Evolutionary conservation across 75 land plant species (phyloP), one percentile per base, ranked within the genome.

Genomic region (Selaginella tamariscina): DNA sequence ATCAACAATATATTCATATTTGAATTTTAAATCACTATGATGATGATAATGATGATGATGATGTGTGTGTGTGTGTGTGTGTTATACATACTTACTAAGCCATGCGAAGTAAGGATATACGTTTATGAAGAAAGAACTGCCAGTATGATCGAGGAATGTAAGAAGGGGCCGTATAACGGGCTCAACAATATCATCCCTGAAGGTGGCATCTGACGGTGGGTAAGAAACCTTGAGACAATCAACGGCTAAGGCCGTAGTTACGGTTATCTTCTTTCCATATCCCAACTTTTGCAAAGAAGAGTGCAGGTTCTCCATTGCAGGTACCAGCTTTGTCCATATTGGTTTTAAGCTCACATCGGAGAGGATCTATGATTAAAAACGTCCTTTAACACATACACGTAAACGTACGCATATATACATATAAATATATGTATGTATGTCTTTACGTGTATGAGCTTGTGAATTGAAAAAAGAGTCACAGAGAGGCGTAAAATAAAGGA

Each of bases 51-150:
- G n/a, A n/a, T n/a, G n/a, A n/a, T n/a, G n/a, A n/a, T n/a, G n/a
- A n/a, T n/a, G n/a, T n/a, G n/a, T n/a, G n/a, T n/a, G n/a, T n/a
- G n/a, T n/a, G n/a, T n/a, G n/a, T n/a, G n/a, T n/a, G n/a, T n/a
- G n/a, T n/a, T n/a, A n/a, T n/a, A n/a, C n/a, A n/a, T n/a, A n/a
- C n/a, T n/a, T n/a, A n/a, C n/a, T n/a, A 15, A 39, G 49, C 49
- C 49, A 84, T 57, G 78, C 77, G 54, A 86, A 71, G 55, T 60
- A 86, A 0, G 89, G 89, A 44, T 86, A 86, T 56, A 77, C 70
- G 56, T 86, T 82, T 9, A 86, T 56, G 74, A 85, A 72, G 70
- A 86, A 39, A 5, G 79, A 78, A 24, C 84, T 71, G 62, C 64
- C 57, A 1, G 85, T 80, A 1, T 66, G 31, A 0, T 29, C 22